Percentiles rank a stretch among this genome's conserved stretches.
Evolutionary conservation across 2,329 filamentous ascomycete species (phyloP).

Genomic region (Fusarium sp.): DNA sequence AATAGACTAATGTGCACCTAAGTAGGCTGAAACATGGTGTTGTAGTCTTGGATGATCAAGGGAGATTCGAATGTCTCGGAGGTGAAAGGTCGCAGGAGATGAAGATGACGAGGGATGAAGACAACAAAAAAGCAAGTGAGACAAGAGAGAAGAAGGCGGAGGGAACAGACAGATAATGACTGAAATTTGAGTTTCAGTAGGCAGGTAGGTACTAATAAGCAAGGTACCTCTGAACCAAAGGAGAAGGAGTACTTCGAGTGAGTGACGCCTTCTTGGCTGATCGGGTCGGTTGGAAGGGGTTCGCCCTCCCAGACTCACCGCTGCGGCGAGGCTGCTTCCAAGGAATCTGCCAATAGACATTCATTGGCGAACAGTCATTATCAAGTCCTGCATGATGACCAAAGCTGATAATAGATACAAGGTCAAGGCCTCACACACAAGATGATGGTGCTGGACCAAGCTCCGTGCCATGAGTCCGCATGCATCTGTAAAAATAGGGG

Average conservation of each 20-base stretch:
- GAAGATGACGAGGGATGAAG: neutral
- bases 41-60: neutral
- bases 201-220: too few relatives aligned
- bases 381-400: neutral
- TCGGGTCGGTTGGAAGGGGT: neutral
- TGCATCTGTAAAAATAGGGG: conserved; percentile 14
- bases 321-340: neutral
- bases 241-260: neutral
- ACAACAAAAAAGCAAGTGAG: neutral
- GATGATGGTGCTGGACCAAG: neutral
- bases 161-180: neutral
- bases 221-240: neutral
- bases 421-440: neutral
- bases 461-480: neutral
- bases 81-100: neutral
- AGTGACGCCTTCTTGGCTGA: neutral
- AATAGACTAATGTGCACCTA: neutral
- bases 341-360: neutral
- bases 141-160: conserved; percentile 1
- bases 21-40: neutral
- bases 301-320: conserved; percentile 1
- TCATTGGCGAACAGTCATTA: neutral
- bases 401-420: neutral
- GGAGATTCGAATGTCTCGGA: neutral
- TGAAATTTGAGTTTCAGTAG: neutral